These are phyloP conservation scores for Colletotrichum cuscutae DNA, from an alignment of 2,329 filamentous ascomycete species.

Conservation along the genomic window DNA sequence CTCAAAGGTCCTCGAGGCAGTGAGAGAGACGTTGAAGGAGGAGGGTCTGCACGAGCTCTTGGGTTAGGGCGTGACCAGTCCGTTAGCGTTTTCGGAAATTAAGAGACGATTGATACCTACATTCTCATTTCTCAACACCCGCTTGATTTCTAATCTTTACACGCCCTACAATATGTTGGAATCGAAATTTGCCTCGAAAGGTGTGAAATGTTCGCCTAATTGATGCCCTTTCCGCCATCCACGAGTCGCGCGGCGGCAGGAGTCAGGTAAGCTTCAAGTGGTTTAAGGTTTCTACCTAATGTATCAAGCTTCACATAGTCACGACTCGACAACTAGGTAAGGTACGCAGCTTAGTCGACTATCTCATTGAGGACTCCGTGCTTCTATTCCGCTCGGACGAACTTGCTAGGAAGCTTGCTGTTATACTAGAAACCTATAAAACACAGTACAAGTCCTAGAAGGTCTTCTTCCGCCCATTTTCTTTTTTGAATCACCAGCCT, in stretches of 20 bases:
- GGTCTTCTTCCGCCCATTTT: background rate
- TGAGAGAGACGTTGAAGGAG: slow-evolving; percentile 47
- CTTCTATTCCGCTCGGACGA: background rate
- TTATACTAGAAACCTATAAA: background rate
- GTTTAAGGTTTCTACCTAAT: background rate
- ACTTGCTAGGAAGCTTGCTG: background rate
- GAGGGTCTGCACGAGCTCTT: slow-evolving; percentile 46
- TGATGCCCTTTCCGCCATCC: too few species aligned
- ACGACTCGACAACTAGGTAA: background rate
- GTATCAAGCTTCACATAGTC: background rate
- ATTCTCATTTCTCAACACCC: background rate
- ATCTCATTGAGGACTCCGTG: background rate
- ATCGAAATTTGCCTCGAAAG: background rate
- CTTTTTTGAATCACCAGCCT: background rate
- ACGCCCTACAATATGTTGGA: background rate
- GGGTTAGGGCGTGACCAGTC: background rate
- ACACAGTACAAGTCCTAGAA: background rate
- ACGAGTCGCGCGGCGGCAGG: background rate
- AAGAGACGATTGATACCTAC: background rate
- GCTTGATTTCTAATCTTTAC: background rate
- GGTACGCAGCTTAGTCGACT: background rate
- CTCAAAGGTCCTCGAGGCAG: slow-evolving; percentile 51
- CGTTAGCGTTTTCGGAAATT: background rate
- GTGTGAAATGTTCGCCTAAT: background rate
- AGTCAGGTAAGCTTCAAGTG: background rate